phyloP scores from a whole-genome alignment of 192 early-diverging fungal species.

The Pilobolus umbonatus region DNA sequence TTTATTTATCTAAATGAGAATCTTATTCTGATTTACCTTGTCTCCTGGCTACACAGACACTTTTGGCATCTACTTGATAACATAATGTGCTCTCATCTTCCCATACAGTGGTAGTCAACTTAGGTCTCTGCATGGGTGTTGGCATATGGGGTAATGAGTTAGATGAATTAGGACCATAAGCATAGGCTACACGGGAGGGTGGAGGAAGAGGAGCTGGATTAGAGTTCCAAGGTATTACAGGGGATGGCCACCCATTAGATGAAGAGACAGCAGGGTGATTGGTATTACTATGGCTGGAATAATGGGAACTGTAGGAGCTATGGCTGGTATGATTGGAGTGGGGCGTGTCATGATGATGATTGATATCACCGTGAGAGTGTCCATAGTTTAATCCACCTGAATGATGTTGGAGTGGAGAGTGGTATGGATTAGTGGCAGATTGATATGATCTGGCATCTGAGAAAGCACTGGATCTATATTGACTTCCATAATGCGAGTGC shows the following conservation, averaged over 20 bases:
- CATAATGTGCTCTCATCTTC: conserved; percentile 76
- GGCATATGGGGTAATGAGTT: conserved; percentile 32
- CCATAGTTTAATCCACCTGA: conserved; percentile 8
- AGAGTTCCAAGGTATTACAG: conserved; percentile 16
- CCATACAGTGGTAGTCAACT: conserved; percentile 74
- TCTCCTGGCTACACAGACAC: conserved; percentile 72
- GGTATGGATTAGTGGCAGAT: not conserved
- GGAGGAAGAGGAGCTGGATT: conserved; percentile 5
- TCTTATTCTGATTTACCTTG: conserved; percentile 36
- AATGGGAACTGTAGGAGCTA: too few relatives aligned
- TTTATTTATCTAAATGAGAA: not conserved
- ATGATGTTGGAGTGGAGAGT: conserved; percentile 2
- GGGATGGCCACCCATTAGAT: conserved; percentile 5
- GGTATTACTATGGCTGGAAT: conserved; percentile 1
- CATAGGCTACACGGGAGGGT: conserved; percentile 1
- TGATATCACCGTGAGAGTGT: conserved; percentile 1
- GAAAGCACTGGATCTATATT: conserved; percentile 18
- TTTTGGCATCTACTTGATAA: conserved; percentile 75
- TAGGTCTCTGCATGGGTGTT: conserved; percentile 33
- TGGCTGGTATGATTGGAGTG: not conserved
- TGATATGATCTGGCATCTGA: conserved; percentile 8
- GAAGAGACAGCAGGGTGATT: not conserved
- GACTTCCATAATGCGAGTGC: conserved; percentile 8
- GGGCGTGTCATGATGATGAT: not conserved
- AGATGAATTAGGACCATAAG: conserved; percentile 1